Conservation (phyloP, 2,329 filamentous ascomycete genomes). For the Penicillium sp. region DNA sequence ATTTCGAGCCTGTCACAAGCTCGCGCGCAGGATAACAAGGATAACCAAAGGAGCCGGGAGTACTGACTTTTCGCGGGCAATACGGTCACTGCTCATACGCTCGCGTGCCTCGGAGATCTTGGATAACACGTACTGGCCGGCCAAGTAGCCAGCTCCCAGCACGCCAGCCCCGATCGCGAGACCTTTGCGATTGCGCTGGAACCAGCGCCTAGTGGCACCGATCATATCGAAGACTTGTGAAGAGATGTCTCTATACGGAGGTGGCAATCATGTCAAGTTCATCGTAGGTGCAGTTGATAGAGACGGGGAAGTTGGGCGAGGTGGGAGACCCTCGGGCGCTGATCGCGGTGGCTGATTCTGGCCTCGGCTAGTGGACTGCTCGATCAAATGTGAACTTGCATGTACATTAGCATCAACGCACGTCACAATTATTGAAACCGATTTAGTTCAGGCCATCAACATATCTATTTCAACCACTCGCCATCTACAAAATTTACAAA, state of each 20-base stretch:
- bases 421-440: background rate
- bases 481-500: background rate
- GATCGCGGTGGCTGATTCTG: slow-evolving; percentile 15
- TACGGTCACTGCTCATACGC: slow-evolving; percentile 93
- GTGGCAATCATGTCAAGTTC: background rate
- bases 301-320: slow-evolving; percentile 9
- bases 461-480: background rate
- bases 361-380: slow-evolving; percentile 29
- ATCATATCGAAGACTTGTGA: slow-evolving; percentile 49
- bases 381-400: slow-evolving; percentile 1
- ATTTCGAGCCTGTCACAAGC: slow-evolving; percentile 3
- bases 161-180: slow-evolving; percentile 84
- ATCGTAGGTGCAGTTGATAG: slow-evolving; percentile 2
- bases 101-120: slow-evolving; percentile 92
- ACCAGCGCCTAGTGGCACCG: slow-evolving; percentile 77
- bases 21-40: slow-evolving; percentile 7
- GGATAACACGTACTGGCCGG: slow-evolving; percentile 82
- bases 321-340: slow-evolving; percentile 17
- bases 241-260: background rate
- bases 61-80: slow-evolving; percentile 89
- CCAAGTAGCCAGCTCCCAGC: slow-evolving; percentile 83
- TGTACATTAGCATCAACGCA: background rate
- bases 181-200: slow-evolving; percentile 84
- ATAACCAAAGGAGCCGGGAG: background rate
- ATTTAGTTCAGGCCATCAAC: background rate